Base-by-base conservation (phyloP, 176 grass and related monocot species). In the Raddia guianensis region DNA sequence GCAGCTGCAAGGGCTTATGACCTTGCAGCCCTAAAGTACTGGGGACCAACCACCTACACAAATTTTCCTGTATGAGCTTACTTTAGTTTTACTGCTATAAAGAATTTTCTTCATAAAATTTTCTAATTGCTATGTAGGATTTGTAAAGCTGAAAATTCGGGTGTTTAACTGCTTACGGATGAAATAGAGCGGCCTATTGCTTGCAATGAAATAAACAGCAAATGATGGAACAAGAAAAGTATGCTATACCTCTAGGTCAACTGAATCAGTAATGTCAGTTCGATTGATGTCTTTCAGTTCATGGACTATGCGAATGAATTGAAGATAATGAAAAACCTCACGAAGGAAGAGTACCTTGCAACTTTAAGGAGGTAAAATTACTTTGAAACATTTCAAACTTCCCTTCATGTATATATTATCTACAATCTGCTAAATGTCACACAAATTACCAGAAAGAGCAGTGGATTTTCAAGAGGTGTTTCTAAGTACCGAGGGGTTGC, bases 401-500 rank as follows among this genome's bases (percentile, higher is more conserved):
- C 14, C 56, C 27, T 54, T 3, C 46, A 12, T 27, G 27, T 7
- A 4, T 35, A 33, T 71, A 49, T 47, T 15, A 68, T 4, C n/a
- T 50, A 6, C 20, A 21, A 48, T 50, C 5, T 52, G 7, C 15
- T 54, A 21, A 49, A 51, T 78, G 54, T 50, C 13, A 58, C 49
- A 51, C 47, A 47, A 1, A 78, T 77, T 77, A 71, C 8, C 62
- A 86, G 85, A 62, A 76, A 86, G 52, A 86, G 85, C 63, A 81
- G 85, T 34, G 85, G 85, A 43, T 86, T 86, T 63, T 86, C 85
- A 59, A 81, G 77, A 81, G 85, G 85, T 13, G 52, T 81, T 7
- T 86, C 85, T 32, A 81, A 86, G n/a, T 86, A 86, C 77, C 16
- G 62, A 45, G 85, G 77, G 49, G 85, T 86, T 75, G 77, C 77